phyloP scores from a whole-genome alignment of 805 yeast genomes.

The Wickerhamomyces subpelliculosus region DNA sequence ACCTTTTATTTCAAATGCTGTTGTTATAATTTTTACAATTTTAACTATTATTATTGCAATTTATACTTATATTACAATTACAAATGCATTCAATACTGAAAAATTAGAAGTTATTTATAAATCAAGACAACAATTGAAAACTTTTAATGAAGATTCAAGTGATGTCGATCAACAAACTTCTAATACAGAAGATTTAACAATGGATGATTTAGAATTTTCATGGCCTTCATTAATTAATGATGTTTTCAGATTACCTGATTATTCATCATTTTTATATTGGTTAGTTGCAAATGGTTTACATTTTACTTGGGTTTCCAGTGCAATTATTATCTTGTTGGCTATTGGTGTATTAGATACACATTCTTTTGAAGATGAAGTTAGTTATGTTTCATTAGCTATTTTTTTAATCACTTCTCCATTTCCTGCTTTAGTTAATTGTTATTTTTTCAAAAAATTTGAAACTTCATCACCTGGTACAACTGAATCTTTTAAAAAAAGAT shows the following conservation, averaged over 20 bases:
- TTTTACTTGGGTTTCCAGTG: conserved; percentile 4
- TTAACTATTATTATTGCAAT: conserved; percentile 11
- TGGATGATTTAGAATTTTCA: conserved; percentile 18
- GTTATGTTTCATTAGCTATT: not conserved
- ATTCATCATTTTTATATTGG: conserved; percentile 6
- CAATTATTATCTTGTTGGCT: conserved; percentile 3
- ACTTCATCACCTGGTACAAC: conserved; percentile 1
- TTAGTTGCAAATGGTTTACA: conserved; percentile 17
- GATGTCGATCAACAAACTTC: not conserved
- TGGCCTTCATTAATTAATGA: conserved; percentile 21
- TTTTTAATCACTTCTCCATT: conserved; percentile 13
- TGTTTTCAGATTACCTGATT: conserved; percentile 17
- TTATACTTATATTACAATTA: conserved; percentile 12
- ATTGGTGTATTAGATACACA: conserved; percentile 11
- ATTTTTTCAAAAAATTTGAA: conserved; percentile 14
- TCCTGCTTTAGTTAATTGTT: conserved; percentile 11
- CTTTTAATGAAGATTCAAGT: conserved; percentile 1
- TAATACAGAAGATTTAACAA: conserved; percentile 4
- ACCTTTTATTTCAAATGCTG: conserved; percentile 15
- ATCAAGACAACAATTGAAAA: conserved; percentile 3
- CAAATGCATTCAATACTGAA: conserved; percentile 11
- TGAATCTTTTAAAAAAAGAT: conserved; percentile 2
- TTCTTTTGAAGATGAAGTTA: conserved; percentile 7
- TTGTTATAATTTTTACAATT: conserved; percentile 11
- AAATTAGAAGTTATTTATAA: conserved; percentile 10